Evolutionary conservation across 129 eudicot species (phyloP), one percentile per base, ranked within the genome.

Genomic region (Silybum marianum): DNA sequence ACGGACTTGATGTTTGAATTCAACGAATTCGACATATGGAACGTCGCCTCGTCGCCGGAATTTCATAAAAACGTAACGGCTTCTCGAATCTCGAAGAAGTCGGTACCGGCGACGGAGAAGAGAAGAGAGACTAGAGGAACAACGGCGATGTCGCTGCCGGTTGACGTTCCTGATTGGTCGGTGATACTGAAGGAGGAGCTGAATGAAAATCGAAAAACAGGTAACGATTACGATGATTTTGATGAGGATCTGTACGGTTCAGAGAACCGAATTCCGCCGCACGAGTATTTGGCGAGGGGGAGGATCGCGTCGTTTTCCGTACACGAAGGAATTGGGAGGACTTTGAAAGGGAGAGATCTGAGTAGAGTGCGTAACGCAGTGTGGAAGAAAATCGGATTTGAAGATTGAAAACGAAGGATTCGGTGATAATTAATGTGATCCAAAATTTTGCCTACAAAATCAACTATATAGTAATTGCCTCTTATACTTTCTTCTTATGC

Each of bases 321-420:
- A 74, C 97, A 90, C 69, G 97, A 92, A 85, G 97, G 97, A 60
- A 67, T 90, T 25, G 97, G 97, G 62, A 90, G 97, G 90, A 90
- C 92, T 3, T 84, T 92, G 66, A 92, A 92, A 79, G 97, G 97
- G 6, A 86, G 97, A 66, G 97, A 92, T 87, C 91, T 92, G 69
- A 90, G 91, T 81, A 84, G 86, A 80, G 93, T 89, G 4, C 84
- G 97, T 60, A 84, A 89, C 83, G 94, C 94, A 6, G 89, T 88
- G 78, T 92, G 93, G 95, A 84, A 85, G 85, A 88, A 88, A 87
- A 90, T 81, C 1, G 95, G 93, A 42, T 88, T 89, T 65, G 77
- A 87, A 82, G 91, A 90, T 66, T 94, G 82, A 81, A 46, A 7
- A 51, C 12, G 18, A 72, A 28, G 36, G 60, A 54, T 69, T 39